phyloP scores from a whole-genome alignment of 2,329 filamentous ascomycete species.

The Cercospora sp. region DNA sequence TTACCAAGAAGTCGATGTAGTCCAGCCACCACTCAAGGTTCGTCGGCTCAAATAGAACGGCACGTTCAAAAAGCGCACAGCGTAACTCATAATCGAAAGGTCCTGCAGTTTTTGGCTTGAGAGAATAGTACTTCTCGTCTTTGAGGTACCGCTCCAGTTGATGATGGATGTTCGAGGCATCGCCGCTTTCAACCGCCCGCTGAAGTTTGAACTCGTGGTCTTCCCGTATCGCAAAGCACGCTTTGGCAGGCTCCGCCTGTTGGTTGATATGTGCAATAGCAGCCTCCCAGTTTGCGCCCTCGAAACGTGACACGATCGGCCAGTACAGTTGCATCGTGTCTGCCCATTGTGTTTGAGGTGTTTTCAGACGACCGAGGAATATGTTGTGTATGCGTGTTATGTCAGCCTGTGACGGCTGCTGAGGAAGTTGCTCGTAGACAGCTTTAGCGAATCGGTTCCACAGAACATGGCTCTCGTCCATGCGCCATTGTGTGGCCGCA shows the following conservation, averaged over 20 bases:
- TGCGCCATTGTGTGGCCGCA: slow-evolving; percentile 69
- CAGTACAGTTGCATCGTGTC: slow-evolving; percentile 75
- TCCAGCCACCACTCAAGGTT: slow-evolving; percentile 81
- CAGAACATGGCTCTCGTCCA: slow-evolving; percentile 74
- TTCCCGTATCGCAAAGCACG: slow-evolving; percentile 60
- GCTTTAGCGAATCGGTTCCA: slow-evolving; percentile 75
- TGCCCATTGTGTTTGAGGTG: slow-evolving; percentile 74
- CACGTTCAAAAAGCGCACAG: slow-evolving; percentile 73
- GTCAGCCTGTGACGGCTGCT: slow-evolving; percentile 55
- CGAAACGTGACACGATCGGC: slow-evolving; percentile 69
- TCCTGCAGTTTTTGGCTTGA: slow-evolving; percentile 37
- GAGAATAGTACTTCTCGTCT: slow-evolving; percentile 71
- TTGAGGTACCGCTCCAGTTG: slow-evolving; percentile 70
- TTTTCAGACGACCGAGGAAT: slow-evolving; percentile 68
- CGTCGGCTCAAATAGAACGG: slow-evolving; percentile 70
- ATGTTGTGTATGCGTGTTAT: slow-evolving; percentile 67
- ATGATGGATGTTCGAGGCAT: slow-evolving; percentile 58
- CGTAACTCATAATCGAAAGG: slow-evolving; percentile 56
- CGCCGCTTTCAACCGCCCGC: slow-evolving; percentile 57
- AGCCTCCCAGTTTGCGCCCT: slow-evolving; percentile 66
- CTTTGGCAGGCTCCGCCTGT: slow-evolving; percentile 64
- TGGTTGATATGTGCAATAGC: slow-evolving; percentile 69
- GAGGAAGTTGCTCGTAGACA: slow-evolving; percentile 67
- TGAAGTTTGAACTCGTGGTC: slow-evolving; percentile 66
- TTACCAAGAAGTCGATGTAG: slow-evolving; percentile 70